These are phyloP conservation scores for Fragaria iinumae DNA, from an alignment of 306 rosid genomes.

Conservation along the genomic window DNA sequence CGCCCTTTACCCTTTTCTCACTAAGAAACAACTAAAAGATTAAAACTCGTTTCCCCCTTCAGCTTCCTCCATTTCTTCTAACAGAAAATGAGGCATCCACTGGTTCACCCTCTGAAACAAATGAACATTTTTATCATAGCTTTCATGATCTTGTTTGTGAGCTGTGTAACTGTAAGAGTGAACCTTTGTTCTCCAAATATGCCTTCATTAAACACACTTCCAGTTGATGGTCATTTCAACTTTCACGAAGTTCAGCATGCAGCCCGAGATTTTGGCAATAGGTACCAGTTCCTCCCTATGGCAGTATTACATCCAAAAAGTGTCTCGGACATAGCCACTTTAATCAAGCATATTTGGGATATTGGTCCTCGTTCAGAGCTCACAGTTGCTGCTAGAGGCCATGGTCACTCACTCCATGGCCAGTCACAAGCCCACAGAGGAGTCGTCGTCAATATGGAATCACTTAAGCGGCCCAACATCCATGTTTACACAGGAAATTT, in stretches of 20 bases:
- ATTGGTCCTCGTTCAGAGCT: constrained; percentile 78
- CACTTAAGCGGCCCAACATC: constrained; percentile 56
- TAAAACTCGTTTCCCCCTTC: constrained; percentile 44
- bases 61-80: constrained; percentile 32
- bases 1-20: constrained; percentile 27
- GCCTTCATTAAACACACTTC: constrained; percentile 55
- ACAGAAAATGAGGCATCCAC: constrained; percentile 41
- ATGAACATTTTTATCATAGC: constrained; percentile 46
- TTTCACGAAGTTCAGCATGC: constrained; percentile 60
- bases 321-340: constrained; percentile 68
- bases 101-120: constrained; percentile 35
- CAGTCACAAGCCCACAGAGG: constrained; percentile 84
- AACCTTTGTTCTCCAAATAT: constrained; percentile 48
- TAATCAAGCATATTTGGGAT: constrained; percentile 65
- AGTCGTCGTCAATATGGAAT: constrained; percentile 83
- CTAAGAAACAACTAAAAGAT: constrained; percentile 28
- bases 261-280: constrained; percentile 82
- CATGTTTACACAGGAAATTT: constrained; percentile 44
- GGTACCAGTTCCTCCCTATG: constrained; percentile 58
- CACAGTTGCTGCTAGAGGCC: constrained; percentile 91
- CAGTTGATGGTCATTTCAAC: constrained; percentile 62
- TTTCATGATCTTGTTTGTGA: constrained; percentile 53
- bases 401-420: constrained; percentile 94
- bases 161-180: constrained; percentile 42
- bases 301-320: constrained; percentile 78